phyloP scores from a whole-genome alignment of 441 rosid genomes.

The Pelargonium fulgidum region DNA sequence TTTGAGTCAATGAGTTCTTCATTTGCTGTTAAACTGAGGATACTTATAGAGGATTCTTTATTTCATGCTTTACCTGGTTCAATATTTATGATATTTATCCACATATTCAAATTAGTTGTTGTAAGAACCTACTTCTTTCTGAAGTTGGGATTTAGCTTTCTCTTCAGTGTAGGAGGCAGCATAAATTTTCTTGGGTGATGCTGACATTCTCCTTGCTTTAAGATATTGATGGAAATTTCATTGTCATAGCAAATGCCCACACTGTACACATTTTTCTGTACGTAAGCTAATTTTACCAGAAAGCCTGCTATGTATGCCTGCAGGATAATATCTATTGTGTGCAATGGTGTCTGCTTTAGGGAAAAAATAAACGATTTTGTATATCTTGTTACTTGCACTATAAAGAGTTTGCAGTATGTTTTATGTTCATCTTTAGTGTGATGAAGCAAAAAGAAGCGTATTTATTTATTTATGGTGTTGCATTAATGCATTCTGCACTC shows the following conservation, averaged over 20 bases:
- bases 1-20: background rate
- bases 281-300: background rate
- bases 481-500: background rate
- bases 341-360: background rate
- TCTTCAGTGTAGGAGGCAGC: background rate
- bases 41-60: background rate
- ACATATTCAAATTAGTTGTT: background rate
- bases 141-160: background rate
- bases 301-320: background rate
- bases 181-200: background rate
- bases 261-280: background rate
- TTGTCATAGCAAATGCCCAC: background rate
- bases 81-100: background rate
- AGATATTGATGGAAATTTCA: conserved; percentile 2
- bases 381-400: background rate
- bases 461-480: background rate
- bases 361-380: background rate
- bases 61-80: background rate
- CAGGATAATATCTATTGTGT: background rate
- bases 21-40: background rate
- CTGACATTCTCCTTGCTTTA: background rate
- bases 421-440: background rate
- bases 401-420: background rate
- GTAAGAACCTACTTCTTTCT: background rate
- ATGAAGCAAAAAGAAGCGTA: conserved; percentile 5